These are phyloP conservation scores for Globisporangium irregulare DNA, from an alignment of 352 stramenopile species.

Conservation along the genomic window DNA sequence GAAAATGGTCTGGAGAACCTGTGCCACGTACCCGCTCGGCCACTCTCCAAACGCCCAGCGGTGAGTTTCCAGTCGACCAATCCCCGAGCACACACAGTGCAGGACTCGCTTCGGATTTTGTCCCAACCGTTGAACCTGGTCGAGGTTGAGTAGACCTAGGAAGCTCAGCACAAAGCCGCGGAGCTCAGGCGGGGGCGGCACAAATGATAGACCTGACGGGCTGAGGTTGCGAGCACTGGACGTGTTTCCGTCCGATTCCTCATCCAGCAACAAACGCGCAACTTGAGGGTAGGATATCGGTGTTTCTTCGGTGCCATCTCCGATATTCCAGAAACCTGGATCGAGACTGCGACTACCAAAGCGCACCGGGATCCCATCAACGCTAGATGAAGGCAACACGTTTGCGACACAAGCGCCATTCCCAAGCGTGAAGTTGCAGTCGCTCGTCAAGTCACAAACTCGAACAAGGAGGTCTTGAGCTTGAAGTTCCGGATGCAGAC, in stretches of 20 bases:
- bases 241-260: slow-evolving; percentile 26
- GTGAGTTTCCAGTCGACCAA: slow-evolving; percentile 59
- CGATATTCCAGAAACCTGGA: slow-evolving; percentile 15
- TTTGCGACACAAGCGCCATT: slow-evolving; percentile 52
- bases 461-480: slow-evolving; percentile 23
- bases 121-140: slow-evolving; percentile 41
- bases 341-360: slow-evolving; percentile 40
- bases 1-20: slow-evolving; percentile 40
- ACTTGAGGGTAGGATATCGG: slow-evolving; percentile 31
- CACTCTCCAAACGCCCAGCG: slow-evolving; percentile 56
- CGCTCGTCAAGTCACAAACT: slow-evolving; percentile 46
- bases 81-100: slow-evolving; percentile 43
- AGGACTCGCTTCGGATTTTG: slow-evolving; percentile 35
- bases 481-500: slow-evolving; percentile 21
- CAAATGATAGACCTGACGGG: slow-evolving; percentile 22
- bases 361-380: slow-evolving; percentile 19
- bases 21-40: slow-evolving; percentile 42
- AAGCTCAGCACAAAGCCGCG: slow-evolving; percentile 63
- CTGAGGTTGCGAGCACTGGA: slow-evolving; percentile 17
- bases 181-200: slow-evolving; percentile 36
- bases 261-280: slow-evolving; percentile 18
- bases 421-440: slow-evolving; percentile 39
- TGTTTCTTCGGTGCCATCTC: background rate
- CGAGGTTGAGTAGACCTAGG: slow-evolving; percentile 56
- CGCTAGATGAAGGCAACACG: background rate